phyloP scores from a whole-genome alignment of 2,329 filamentous ascomycete genomes.

The Periconia sp. region DNA sequence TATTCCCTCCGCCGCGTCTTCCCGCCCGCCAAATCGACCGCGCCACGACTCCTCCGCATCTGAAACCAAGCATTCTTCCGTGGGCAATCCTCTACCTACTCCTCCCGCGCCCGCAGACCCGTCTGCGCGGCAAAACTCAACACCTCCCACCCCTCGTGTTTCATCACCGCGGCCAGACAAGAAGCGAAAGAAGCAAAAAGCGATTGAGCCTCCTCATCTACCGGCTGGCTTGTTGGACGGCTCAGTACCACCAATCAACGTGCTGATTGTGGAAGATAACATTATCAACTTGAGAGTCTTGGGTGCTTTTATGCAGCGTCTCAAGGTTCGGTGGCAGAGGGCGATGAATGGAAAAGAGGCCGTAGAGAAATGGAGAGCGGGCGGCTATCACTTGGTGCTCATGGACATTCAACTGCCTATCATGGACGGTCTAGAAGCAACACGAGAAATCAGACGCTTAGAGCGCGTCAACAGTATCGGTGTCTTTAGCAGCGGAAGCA shows the following conservation, averaged over 20 bases:
- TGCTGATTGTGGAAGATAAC: conserved; percentile 97
- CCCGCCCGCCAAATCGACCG: conserved; percentile 37
- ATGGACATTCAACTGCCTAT: conserved; percentile 99
- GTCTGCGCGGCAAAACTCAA: conserved; percentile 50
- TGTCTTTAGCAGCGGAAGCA: conserved; percentile 71
- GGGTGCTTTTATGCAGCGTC: conserved; percentile 92
- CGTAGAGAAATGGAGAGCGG: conserved; percentile 88
- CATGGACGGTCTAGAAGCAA: conserved; percentile 95
- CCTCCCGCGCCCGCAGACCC: conserved; percentile 54
- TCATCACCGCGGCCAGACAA: conserved; percentile 59
- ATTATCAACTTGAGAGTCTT: conserved; percentile 94
- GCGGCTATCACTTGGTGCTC: conserved; percentile 92
- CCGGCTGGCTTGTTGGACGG: conserved; percentile 72
- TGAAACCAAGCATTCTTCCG: conserved; percentile 50
- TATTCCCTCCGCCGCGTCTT: conserved; percentile 48
- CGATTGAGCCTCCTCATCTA: conserved; percentile 47
- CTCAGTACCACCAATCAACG: conserved; percentile 92
- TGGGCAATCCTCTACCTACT: conserved; percentile 60
- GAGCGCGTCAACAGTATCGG: conserved; percentile 92
- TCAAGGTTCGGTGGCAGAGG: conserved; percentile 97
- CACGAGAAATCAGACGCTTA: conserved; percentile 88
- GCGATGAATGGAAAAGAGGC: conserved; percentile 95
- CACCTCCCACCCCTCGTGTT: conserved; percentile 57
- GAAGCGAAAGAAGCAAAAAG: conserved; percentile 52
- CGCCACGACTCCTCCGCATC: conserved; percentile 50